Base-by-base conservation (phyloP, 78 protist species). In the Guillardia theta region DNA sequence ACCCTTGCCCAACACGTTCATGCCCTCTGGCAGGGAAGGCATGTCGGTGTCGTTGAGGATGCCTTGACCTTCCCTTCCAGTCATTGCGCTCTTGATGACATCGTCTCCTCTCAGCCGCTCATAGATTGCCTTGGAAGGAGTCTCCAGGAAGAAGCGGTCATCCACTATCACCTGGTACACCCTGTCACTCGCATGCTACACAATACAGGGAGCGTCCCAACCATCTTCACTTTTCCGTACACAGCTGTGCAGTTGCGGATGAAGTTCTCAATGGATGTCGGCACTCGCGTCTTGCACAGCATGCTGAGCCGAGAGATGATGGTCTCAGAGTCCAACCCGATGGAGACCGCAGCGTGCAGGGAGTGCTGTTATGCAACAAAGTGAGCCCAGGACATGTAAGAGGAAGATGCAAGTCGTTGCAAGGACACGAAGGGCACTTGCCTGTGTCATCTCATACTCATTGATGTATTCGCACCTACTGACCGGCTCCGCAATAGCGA, bases 341-440 rank as follows among this genome's bases (percentile, higher is more conserved):
- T 94, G 6, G 99, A 97, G 0, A 96, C 98, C 2, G 99, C 99
- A 0, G 99, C 99, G 83, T 94, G 97, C 41, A 99, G 96, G 44
- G 99, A 99, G 93, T 94, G 96, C n/a, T 95, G n/a, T n/a, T n/a
- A n/a, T n/a, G n/a, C n/a, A n/a, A n/a, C n/a, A n/a, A n/a, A n/a
- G 93, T 33, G 98, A n/a, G n/a, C n/a, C n/a, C n/a, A n/a, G n/a
- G n/a, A n/a, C n/a, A n/a, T n/a, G n/a, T 43, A 18, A 47, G n/a
- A 9, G n/a, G 47, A 8, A 48, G n/a, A 18, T 15, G 21, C 77
- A 9, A 4, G 93, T 54, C 92, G 19, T 10, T 6, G 18, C 45
- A 37, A 10, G 30, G 18, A 87, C 64, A 12, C 9, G n/a, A n/a
- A n/a, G n/a, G n/a, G n/a, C n/a, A n/a, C n/a, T n/a, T n/a, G n/a